These are phyloP conservation scores for Leonotis leonurus DNA, from an alignment of 257 asterid species.

Conservation along the genomic window DNA sequence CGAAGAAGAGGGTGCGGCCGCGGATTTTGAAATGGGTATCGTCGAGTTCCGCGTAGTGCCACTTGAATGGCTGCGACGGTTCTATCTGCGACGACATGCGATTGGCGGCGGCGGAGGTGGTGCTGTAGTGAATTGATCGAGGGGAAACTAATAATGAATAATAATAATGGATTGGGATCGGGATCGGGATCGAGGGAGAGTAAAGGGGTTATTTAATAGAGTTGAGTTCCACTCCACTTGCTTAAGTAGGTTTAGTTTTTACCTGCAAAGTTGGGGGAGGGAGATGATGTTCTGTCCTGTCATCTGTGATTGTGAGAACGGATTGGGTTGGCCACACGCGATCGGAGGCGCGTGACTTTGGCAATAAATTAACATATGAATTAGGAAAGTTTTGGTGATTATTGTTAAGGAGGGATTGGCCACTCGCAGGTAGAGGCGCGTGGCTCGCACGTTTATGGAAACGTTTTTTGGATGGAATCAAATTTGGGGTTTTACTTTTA, in stretches of 20 bases:
- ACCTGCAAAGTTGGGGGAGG: neutral
- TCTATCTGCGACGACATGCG: constrained; percentile 15
- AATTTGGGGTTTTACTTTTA: too few relatives aligned
- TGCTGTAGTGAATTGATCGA: too few relatives aligned
- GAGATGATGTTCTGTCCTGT: too few relatives aligned
- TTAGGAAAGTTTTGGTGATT: too few relatives aligned
- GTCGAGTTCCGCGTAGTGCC: constrained; percentile 72
- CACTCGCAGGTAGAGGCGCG: neutral
- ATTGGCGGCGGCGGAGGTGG: neutral
- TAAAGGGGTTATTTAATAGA: neutral
- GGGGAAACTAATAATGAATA: neutral
- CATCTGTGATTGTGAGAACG: neutral
- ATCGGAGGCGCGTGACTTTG: constrained; percentile 4
- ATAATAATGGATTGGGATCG: too few relatives aligned
- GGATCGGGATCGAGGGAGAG: constrained; percentile 1
- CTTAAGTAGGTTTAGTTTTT: constrained; percentile 11
- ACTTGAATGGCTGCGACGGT: constrained; percentile 41
- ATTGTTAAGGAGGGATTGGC: too few relatives aligned
- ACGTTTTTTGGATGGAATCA: too few relatives aligned
- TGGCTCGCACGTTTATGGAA: neutral
- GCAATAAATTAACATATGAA: too few relatives aligned
- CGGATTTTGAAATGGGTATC: constrained; percentile 64
- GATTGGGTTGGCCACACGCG: neutral
- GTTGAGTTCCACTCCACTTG: constrained; percentile 14
- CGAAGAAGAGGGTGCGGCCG: constrained; percentile 65